Percentiles rank a stretch among this genome's conserved stretches.
These are phyloP conservation scores for Penicillium pancosmium DNA, from an alignment of 495 filamentous ascomycete genomes.

Conservation along the genomic window DNA sequence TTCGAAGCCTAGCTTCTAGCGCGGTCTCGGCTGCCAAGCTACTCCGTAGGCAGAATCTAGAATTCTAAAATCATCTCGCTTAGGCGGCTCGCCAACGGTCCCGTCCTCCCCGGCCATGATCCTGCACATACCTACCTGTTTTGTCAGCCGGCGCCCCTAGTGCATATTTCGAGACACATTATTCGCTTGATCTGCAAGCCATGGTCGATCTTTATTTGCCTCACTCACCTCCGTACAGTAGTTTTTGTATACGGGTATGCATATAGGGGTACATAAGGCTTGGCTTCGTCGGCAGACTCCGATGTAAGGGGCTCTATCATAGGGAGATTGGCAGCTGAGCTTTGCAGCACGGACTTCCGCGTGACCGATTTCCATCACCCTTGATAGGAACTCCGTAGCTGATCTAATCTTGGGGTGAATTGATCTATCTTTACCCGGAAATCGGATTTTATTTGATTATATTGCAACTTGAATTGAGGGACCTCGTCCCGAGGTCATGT, in stretches of 20 bases:
- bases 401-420: too few species aligned
- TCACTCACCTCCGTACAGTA: not conserved
- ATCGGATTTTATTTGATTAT: too few species aligned
- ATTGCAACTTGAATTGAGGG: too few species aligned
- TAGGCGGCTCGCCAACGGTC: slow-evolving; percentile 1
- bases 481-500: too few species aligned
- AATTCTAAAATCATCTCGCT: not conserved
- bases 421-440: too few species aligned
- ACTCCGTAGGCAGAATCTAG: not conserved
- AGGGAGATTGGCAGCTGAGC: too few species aligned
- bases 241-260: too few species aligned
- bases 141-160: not conserved
- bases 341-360: too few species aligned
- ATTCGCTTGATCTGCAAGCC: slow-evolving; percentile 1
- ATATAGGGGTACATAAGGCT: too few species aligned
- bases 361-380: too few species aligned
- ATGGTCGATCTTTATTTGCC: slow-evolving; percentile 1
- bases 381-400: too few species aligned
- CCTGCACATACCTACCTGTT: not conserved
- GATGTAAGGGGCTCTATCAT: not conserved
- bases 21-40: not conserved
- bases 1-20: not conserved
- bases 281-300: not conserved
- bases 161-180: not conserved
- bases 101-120: not conserved